Conservation (phyloP, 441 rosid genomes). For the Breynia disticha region DNA sequence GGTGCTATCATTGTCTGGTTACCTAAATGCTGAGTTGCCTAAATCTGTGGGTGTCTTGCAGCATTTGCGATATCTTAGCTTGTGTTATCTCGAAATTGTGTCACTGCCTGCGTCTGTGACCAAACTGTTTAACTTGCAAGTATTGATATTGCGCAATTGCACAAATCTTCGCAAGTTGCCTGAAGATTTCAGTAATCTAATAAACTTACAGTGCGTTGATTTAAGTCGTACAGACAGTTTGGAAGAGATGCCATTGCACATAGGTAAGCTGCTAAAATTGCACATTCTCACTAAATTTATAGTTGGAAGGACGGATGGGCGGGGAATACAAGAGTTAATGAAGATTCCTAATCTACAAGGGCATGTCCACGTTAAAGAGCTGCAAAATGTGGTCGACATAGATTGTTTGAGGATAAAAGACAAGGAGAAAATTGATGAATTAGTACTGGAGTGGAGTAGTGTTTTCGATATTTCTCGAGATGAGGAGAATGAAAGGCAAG, state of each 20-base stretch:
- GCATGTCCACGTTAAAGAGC: slow-evolving; percentile 3
- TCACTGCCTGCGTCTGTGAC: slow-evolving; percentile 7
- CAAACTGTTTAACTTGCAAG: slow-evolving; percentile 7
- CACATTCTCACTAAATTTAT: slow-evolving; percentile 2
- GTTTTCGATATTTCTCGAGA: not conserved
- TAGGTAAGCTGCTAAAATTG: slow-evolving; percentile 3
- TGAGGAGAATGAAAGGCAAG: not conserved
- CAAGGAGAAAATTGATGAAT: not conserved
- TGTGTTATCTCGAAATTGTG: not conserved
- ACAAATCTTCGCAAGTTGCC: not conserved
- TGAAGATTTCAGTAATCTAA: not conserved
- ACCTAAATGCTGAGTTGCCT: not conserved
- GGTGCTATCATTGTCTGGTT: slow-evolving; percentile 6
- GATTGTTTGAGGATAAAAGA: not conserved
- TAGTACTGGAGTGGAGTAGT: slow-evolving; percentile 6
- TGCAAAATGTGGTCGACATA: not conserved
- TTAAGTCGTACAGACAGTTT: not conserved
- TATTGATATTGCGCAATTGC: not conserved
- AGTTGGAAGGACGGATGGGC: slow-evolving; percentile 3
- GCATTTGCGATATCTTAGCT: slow-evolving; percentile 8
- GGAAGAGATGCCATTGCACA: no score
- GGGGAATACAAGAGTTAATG: not conserved
- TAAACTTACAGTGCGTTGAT: slow-evolving; percentile 3
- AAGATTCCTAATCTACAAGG: slow-evolving; percentile 1
- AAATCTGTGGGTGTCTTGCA: slow-evolving; percentile 4